phyloP scores from a whole-genome alignment of 2,329 filamentous ascomycete species.

The Hypoxylon sp. region DNA sequence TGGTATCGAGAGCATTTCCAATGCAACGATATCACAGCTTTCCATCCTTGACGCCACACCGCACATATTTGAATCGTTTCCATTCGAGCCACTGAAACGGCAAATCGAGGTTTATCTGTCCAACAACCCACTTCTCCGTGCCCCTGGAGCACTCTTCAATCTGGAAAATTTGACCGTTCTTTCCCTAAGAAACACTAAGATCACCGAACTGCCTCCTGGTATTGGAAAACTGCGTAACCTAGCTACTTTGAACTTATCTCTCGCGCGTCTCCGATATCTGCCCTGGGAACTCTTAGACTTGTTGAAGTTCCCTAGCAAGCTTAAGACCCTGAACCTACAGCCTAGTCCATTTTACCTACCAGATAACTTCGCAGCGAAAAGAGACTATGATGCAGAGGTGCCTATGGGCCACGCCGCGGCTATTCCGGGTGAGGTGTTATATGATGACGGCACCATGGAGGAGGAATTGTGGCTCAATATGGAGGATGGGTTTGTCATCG shows the following conservation, averaged over 20 bases:
- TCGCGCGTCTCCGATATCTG: conserved; percentile 72
- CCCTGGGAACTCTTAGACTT: conserved; percentile 75
- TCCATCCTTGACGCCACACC: conserved; percentile 69
- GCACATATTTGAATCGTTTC: conserved; percentile 67
- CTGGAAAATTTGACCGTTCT: conserved; percentile 74
- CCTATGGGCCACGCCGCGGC: not conserved
- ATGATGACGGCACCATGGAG: conserved; percentile 4
- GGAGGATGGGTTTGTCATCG: conserved; percentile 7
- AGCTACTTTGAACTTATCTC: conserved; percentile 74
- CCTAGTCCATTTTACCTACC: conserved; percentile 74
- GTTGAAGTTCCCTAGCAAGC: conserved; percentile 60
- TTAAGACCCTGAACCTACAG: conserved; percentile 69
- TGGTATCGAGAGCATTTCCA: conserved; percentile 67
- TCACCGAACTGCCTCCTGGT: conserved; percentile 72
- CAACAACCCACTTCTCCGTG: conserved; percentile 68
- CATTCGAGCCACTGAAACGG: conserved; percentile 72
- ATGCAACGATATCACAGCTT: conserved; percentile 70
- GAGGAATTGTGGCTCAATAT: conserved; percentile 42
- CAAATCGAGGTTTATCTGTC: conserved; percentile 73
- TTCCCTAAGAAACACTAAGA: conserved; percentile 74
- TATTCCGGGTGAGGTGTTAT: not conserved
- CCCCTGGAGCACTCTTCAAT: conserved; percentile 74
- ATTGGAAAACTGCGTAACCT: conserved; percentile 72
- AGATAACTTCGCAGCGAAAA: conserved; percentile 15
- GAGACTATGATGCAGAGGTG: not conserved